Conservation (phyloP, 306 rosid species). For the Dryas alaskensis region DNA sequence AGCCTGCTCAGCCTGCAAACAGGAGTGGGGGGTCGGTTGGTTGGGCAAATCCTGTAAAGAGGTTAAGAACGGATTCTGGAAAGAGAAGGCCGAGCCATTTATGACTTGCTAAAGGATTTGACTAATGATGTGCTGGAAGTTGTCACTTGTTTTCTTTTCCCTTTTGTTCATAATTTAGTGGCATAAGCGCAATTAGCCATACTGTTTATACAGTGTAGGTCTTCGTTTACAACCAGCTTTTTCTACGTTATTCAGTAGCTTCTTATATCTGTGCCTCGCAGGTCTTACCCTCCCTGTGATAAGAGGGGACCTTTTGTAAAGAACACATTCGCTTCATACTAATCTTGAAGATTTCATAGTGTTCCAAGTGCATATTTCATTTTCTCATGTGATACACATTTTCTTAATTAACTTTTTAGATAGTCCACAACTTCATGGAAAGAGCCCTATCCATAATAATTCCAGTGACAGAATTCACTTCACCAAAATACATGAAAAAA, state of each 20-base stretch:
- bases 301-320: conserved; percentile 43
- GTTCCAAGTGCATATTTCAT: not conserved
- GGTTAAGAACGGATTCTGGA: conserved; percentile 80
- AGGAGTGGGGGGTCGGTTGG: conserved; percentile 60
- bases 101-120: conserved; percentile 36
- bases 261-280: conserved; percentile 38
- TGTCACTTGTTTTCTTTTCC: conserved; percentile 2
- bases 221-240: conserved; percentile 26
- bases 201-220: conserved; percentile 51
- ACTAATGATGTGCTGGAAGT: conserved; percentile 32
- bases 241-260: conserved; percentile 35
- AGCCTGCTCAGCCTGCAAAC: conserved; percentile 52
- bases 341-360: conserved; percentile 7
- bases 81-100: conserved; percentile 93
- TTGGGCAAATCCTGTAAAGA: conserved; percentile 92
- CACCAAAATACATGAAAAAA: no score
- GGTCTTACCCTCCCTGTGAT: conserved; percentile 26
- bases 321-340: conserved; percentile 18
- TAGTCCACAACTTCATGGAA: not conserved
- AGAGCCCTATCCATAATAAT: not conserved
- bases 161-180: conserved; percentile 36
- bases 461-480: not conserved
- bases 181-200: conserved; percentile 43
- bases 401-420: no score
- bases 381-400: not conserved